phyloP scores from a whole-genome alignment of 2,329 filamentous ascomycete species.

The Fragosphaeria purpurea region DNA sequence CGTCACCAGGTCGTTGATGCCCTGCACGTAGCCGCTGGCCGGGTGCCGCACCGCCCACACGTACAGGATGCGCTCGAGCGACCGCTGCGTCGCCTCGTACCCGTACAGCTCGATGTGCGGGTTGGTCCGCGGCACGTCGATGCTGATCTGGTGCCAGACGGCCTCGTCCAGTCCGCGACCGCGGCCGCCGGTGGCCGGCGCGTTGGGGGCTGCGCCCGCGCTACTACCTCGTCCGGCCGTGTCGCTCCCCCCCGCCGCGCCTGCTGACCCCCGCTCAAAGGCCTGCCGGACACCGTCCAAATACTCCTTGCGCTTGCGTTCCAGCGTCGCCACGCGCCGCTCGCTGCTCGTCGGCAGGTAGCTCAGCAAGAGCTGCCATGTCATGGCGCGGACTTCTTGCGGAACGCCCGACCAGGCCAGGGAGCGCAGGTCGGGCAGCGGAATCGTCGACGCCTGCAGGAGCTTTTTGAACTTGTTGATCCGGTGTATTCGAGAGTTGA shows the following conservation, averaged over 20 bases:
- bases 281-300: constrained; percentile 75
- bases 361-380: constrained; percentile 93
- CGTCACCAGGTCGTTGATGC: constrained; percentile 95
- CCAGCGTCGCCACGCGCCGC: constrained; percentile 75
- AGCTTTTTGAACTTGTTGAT: constrained; percentile 99
- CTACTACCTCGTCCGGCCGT: too few relatives aligned
- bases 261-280: constrained; percentile 44
- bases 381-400: constrained; percentile 92
- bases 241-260: constrained; percentile 24
- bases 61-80: constrained; percentile 88
- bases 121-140: constrained; percentile 92
- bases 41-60: constrained; percentile 97
- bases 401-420: constrained; percentile 92
- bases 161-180: constrained; percentile 65
- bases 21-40: constrained; percentile 94
- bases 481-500: constrained; percentile 77
- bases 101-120: constrained; percentile 91
- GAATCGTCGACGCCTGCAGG: constrained; percentile 82
- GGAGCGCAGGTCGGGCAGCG: constrained; percentile 70
- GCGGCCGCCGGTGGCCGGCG: constrained; percentile 13
- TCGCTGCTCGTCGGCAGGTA: constrained; percentile 97
- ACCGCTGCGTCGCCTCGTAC: constrained; percentile 92
- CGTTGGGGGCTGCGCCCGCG: not conserved
- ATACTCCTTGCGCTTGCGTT: constrained; percentile 94
- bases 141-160: constrained; percentile 99